Percentiles rank a stretch among this genome's conserved stretches.
phyloP scores from a whole-genome alignment of 2,329 filamentous ascomycete genomes.

The Aureobasidium sp. region DNA sequence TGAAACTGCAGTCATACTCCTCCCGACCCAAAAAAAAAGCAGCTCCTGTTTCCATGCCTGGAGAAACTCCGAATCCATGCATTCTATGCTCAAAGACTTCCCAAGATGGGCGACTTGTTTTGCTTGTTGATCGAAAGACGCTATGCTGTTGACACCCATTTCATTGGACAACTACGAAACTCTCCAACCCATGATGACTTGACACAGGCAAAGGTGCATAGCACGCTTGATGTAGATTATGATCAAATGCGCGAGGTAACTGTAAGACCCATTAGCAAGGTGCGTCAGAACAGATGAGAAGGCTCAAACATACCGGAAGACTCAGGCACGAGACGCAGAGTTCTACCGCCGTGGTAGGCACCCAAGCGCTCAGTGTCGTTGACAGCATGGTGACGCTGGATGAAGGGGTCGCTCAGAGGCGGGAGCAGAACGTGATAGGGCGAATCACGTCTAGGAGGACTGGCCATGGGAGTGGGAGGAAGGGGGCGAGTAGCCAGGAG shows the following conservation, averaged over 20 bases:
- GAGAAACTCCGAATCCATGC: no score
- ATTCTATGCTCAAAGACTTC: no score
- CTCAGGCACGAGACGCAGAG: not conserved
- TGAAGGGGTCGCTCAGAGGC: not conserved
- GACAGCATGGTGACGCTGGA: not conserved
- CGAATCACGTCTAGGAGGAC: not conserved
- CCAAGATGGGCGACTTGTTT: no score
- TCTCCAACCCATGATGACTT: no score
- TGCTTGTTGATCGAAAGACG: no score
- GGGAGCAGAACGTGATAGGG: not conserved
- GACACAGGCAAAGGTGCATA: no score
- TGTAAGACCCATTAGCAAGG: not conserved
- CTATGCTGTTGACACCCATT: no score
- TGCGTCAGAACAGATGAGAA: not conserved
- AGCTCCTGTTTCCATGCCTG: no score
- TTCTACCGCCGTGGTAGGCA: not conserved
- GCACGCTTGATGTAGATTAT: no score
- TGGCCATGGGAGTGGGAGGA: not conserved
- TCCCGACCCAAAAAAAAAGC: no score
- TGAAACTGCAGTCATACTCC: no score
- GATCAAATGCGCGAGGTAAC: not conserved
- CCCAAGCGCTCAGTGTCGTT: not conserved
- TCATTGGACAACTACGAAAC: no score
- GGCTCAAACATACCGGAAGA: not conserved
- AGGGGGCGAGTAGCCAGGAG: not conserved